These are phyloP conservation scores for Aureobasidium sp. DNA, from an alignment of 2,329 filamentous ascomycete genomes.

Conservation along the genomic window DNA sequence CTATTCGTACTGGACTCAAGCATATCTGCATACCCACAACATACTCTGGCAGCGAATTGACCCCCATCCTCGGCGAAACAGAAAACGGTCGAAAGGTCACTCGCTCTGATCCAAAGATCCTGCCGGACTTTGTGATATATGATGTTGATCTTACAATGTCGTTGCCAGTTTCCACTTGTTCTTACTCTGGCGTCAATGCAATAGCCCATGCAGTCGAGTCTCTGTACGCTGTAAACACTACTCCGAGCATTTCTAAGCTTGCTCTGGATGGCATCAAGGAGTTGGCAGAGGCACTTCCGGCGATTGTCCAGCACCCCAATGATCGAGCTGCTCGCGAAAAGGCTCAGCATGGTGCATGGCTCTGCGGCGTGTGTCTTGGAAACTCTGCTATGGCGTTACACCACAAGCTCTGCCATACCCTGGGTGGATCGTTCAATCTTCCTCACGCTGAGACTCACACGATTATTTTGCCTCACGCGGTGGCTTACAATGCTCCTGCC, in stretches of 20 bases:
- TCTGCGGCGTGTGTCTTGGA: slow-evolving; percentile 56
- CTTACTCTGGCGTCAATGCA: slow-evolving; percentile 57
- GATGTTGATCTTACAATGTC: slow-evolving; percentile 58
- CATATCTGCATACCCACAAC: slow-evolving; percentile 33
- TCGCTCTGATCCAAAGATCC: slow-evolving; percentile 50
- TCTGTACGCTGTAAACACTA: slow-evolving; percentile 51
- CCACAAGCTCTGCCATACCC: slow-evolving; percentile 60
- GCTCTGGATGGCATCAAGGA: slow-evolving; percentile 51
- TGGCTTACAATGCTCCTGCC: slow-evolving; percentile 55
- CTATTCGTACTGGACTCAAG: slow-evolving; percentile 27
- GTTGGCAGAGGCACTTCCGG: slow-evolving; percentile 48
- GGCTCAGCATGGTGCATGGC: slow-evolving; percentile 58
- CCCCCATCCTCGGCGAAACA: slow-evolving; percentile 58
- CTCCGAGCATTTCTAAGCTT: slow-evolving; percentile 54
- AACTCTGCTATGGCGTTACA: slow-evolving; percentile 57
- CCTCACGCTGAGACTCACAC: slow-evolving; percentile 62
- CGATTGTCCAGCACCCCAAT: slow-evolving; percentile 42
- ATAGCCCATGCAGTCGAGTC: slow-evolving; percentile 62
- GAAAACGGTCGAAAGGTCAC: slow-evolving; percentile 53
- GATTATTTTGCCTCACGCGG: slow-evolving; percentile 54
- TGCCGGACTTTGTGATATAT: slow-evolving; percentile 57
- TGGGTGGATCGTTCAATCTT: slow-evolving; percentile 57
- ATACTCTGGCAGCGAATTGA: slow-evolving; percentile 48
- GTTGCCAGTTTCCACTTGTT: slow-evolving; percentile 46
- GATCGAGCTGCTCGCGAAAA: neutral